Percentiles rank a stretch among this genome's conserved stretches.
phyloP scores from a whole-genome alignment of 108 stramenopile genomes.

The Conticribra weissflogii region DNA sequence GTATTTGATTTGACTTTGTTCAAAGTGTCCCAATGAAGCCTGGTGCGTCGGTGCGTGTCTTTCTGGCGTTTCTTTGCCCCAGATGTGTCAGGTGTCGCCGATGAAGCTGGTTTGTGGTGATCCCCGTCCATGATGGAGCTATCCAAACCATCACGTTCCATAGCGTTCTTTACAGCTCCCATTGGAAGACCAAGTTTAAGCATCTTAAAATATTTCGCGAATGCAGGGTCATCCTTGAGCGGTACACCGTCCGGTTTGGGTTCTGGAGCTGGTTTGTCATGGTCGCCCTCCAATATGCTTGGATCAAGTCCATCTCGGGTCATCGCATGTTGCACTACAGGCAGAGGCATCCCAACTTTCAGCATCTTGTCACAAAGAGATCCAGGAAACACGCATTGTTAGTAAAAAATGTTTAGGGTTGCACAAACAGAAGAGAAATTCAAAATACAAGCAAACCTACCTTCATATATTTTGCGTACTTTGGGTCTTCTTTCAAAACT shows the following conservation, averaged over 20 bases:
- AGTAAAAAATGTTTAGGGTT: not conserved
- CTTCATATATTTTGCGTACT: slow-evolving; percentile 75
- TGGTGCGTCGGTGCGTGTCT: slow-evolving; percentile 83
- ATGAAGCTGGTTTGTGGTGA: slow-evolving; percentile 72
- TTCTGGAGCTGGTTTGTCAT: slow-evolving; percentile 58
- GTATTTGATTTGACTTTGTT: slow-evolving; percentile 76
- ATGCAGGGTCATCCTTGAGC: slow-evolving; percentile 82
- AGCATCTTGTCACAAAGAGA: slow-evolving; percentile 73
- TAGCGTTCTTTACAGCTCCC: slow-evolving; percentile 90
- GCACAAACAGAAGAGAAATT: not conserved
- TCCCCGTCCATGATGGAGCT: slow-evolving; percentile 82
- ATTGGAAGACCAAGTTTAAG: slow-evolving; percentile 87
- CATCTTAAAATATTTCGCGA: slow-evolving; percentile 92
- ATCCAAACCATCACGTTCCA: slow-evolving; percentile 84
- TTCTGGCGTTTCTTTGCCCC: slow-evolving; percentile 44
- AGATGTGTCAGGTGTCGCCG: not conserved
- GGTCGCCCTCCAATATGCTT: slow-evolving; percentile 82
- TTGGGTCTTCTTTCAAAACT: slow-evolving; percentile 81
- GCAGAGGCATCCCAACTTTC: slow-evolving; percentile 84
- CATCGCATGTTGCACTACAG: slow-evolving; percentile 89
- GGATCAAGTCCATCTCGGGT: slow-evolving; percentile 82
- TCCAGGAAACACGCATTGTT: slow-evolving; percentile 2
- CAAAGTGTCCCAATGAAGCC: slow-evolving; percentile 89
- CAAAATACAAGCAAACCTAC: slow-evolving; percentile 62
- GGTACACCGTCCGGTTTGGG: slow-evolving; percentile 54